Evolutionary conservation across 73 alveolate genomes (phyloP).

Genomic region (Uronychia setigera): DNA sequence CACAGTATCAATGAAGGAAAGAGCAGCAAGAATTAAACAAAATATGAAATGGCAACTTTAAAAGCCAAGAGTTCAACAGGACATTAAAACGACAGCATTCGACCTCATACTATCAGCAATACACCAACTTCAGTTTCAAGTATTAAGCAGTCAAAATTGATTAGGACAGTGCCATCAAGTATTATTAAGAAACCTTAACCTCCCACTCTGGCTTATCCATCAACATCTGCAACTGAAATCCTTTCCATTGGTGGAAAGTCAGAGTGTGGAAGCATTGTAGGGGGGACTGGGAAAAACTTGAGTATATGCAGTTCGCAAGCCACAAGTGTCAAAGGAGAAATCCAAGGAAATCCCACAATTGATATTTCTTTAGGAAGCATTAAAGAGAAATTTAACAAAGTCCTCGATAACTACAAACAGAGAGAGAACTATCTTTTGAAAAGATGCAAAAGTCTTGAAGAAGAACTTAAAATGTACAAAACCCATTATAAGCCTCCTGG

Average conservation of each 20-base stretch:
- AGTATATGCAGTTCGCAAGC: too few species aligned
- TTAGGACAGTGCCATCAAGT: not conserved
- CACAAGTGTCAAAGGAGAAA: too few species aligned
- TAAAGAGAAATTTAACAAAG: constrained; percentile 13
- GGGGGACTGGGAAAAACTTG: not conserved
- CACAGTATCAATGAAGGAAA: not conserved
- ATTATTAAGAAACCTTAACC: not conserved
- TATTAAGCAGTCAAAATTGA: not conserved
- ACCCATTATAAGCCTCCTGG: not conserved
- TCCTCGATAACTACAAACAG: constrained; percentile 14
- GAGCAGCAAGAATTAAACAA: not conserved
- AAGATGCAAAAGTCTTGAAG: constrained; percentile 22
- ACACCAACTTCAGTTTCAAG: not conserved
- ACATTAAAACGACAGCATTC: not conserved
- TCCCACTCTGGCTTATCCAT: not conserved
- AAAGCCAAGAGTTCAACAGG: not conserved
- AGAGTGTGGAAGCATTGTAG: not conserved
- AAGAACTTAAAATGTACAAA: constrained; percentile 3
- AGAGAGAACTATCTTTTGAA: constrained; percentile 19
- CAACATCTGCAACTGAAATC: too few species aligned
- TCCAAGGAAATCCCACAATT: too few species aligned
- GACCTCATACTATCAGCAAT: not conserved
- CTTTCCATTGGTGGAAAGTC: not conserved
- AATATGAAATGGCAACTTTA: not conserved
- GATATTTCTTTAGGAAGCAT: too few species aligned